These are phyloP conservation scores for Lactifluus piperatus DNA, from an alignment of 768 basidiomycete species.

Conservation along the genomic window DNA sequence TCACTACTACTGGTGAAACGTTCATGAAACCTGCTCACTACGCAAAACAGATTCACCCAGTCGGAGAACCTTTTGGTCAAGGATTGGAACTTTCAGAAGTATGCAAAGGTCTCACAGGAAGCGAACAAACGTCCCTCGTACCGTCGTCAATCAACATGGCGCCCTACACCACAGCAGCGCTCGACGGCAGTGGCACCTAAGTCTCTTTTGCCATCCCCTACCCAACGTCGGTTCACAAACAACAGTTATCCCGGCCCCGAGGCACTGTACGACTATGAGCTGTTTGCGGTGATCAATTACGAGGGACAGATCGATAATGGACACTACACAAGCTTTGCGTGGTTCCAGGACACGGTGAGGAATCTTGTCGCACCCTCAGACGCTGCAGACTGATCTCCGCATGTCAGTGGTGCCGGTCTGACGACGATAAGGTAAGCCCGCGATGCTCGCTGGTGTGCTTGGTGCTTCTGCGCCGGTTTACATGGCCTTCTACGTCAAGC, in stretches of 20 bases:
- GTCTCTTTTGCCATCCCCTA: not conserved
- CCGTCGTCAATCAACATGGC: conserved; percentile 84
- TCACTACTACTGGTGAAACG: not conserved
- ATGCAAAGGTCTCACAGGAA: conserved; percentile 65
- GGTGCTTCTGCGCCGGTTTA: no score
- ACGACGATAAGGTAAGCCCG: no score
- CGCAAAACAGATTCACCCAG: conserved; percentile 58
- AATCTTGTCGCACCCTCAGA: no score
- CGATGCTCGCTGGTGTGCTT: no score
- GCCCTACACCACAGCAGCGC: conserved; percentile 63
- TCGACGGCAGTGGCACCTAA: conserved; percentile 34
- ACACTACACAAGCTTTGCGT: no score
- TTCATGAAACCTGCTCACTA: conserved; percentile 7
- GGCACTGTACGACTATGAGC: conserved; percentile 78
- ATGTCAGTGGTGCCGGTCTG: no score
- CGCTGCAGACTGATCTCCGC: no score
- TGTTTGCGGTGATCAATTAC: conserved; percentile 90
- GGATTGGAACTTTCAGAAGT: conserved; percentile 79
- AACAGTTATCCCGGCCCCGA: conserved; percentile 46
- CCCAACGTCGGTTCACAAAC: not conserved
- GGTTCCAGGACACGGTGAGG: no score
- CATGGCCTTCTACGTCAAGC: no score
- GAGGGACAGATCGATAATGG: no score
- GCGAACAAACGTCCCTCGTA: conserved; percentile 84
- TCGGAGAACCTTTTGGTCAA: conserved; percentile 76